These are phyloP conservation scores for Dillenia suffruticosa DNA, from an alignment of 164 flowering plant genomes.

Conservation along the genomic window DNA sequence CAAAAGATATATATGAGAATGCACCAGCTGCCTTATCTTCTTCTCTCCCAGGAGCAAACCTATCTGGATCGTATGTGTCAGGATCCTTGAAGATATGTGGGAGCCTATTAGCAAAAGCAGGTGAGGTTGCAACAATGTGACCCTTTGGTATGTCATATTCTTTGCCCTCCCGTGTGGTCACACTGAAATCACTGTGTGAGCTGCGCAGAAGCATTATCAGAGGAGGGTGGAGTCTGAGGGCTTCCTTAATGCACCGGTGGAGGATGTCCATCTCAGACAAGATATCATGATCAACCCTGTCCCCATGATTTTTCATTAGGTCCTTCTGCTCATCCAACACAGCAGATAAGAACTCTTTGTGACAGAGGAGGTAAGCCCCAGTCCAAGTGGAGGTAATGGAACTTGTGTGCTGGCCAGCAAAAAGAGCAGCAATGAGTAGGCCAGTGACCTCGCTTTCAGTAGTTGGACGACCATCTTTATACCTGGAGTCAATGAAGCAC, in stretches of 20 bases:
- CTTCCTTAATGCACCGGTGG: slow-evolving; percentile 86
- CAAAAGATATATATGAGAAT: slow-evolving; percentile 89
- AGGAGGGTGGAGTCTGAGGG: slow-evolving; percentile 94
- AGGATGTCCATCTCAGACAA: slow-evolving; percentile 88
- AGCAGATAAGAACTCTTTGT: slow-evolving; percentile 53
- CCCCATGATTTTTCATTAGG: slow-evolving; percentile 64
- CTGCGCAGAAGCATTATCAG: slow-evolving; percentile 77
- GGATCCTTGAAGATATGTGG: slow-evolving; percentile 75
- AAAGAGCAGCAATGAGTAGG: slow-evolving; percentile 93
- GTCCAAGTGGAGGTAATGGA: slow-evolving; percentile 96
- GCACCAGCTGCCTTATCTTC: slow-evolving; percentile 95
- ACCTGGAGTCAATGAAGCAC: slow-evolving; percentile 85
- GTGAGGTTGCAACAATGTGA: slow-evolving; percentile 92
- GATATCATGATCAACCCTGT: slow-evolving; percentile 74
- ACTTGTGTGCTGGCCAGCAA: slow-evolving; percentile 98
- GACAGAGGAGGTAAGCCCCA: slow-evolving; percentile 79
- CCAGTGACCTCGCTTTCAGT: slow-evolving; percentile 91
- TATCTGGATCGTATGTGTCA: slow-evolving; percentile 76
- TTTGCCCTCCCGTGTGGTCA: slow-evolving; percentile 74
- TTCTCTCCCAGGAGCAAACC: slow-evolving; percentile 81
- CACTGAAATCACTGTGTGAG: slow-evolving; percentile 82
- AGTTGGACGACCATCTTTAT: slow-evolving; percentile 92
- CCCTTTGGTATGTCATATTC: slow-evolving; percentile 93
- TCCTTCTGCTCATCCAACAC: slow-evolving; percentile 74
- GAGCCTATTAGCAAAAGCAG: slow-evolving; percentile 91